A percentile compares a stretch with the other conserved stretches of the same genome.
These are phyloP conservation scores for Coleophoma cylindrospora DNA, from an alignment of 2,329 filamentous ascomycete genomes.

Conservation along the genomic window DNA sequence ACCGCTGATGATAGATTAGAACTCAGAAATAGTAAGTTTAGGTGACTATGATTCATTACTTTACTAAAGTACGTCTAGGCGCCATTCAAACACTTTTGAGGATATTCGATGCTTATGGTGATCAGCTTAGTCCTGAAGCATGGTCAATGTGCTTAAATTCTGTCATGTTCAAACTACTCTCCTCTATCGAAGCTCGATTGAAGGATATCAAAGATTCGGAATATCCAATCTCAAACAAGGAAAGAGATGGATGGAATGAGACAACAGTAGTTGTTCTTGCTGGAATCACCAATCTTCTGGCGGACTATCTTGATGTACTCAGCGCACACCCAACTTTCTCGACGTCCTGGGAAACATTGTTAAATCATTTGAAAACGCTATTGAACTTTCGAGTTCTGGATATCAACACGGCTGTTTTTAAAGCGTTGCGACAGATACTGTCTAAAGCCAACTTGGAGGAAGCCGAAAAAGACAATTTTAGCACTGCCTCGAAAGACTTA, in stretches of 20 bases:
- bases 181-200: slow-evolving; percentile 60
- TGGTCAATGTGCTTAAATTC: slow-evolving; percentile 81
- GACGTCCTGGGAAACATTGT: slow-evolving; percentile 68
- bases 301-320: slow-evolving; percentile 71
- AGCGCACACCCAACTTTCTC: slow-evolving; percentile 62
- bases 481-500: slow-evolving; percentile 45
- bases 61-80: slow-evolving; percentile 37
- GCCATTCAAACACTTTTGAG: slow-evolving; percentile 86
- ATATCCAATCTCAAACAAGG: slow-evolving; percentile 31
- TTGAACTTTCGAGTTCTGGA: slow-evolving; percentile 61
- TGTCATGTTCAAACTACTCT: slow-evolving; percentile 74
- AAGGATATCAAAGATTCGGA: slow-evolving; percentile 28
- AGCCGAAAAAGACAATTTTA: slow-evolving; percentile 23
- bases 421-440: slow-evolving; percentile 60
- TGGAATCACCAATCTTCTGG: slow-evolving; percentile 67
- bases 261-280: slow-evolving; percentile 71
- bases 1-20: slow-evolving; percentile 70
- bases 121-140: slow-evolving; percentile 68
- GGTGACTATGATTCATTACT: slow-evolving; percentile 14
- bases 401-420: slow-evolving; percentile 67
- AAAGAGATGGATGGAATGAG: slow-evolving; percentile 61
- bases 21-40: slow-evolving; percentile 62
- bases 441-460: slow-evolving; percentile 39
- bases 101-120: slow-evolving; percentile 88
- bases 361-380: slow-evolving; percentile 62